Conservation (phyloP, 2,329 filamentous ascomycete species). For the Aspergillus melleus region DNA sequence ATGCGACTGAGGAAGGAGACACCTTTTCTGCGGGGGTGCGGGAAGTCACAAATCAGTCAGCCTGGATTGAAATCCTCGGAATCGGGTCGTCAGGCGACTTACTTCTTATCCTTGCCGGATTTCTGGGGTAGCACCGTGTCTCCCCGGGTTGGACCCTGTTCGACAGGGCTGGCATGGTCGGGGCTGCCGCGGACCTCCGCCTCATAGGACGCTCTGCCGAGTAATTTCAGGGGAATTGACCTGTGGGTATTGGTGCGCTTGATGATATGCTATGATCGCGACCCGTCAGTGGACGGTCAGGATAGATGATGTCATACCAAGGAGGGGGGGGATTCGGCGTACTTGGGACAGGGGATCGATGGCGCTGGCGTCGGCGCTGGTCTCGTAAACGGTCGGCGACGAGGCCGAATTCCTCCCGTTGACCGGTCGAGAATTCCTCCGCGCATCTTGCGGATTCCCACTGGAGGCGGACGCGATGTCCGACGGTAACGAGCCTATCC, state of each 20-base stretch:
- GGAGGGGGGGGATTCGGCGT: slow-evolving; percentile 11
- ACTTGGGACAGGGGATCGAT: slow-evolving; percentile 71
- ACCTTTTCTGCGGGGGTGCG: slow-evolving; percentile 64
- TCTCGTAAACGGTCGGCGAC: slow-evolving; percentile 26
- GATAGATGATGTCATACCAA: not conserved
- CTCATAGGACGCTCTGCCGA: slow-evolving; percentile 43
- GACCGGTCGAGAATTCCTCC: slow-evolving; percentile 22
- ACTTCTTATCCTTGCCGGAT: slow-evolving; percentile 65
- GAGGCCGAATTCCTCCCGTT: slow-evolving; percentile 28
- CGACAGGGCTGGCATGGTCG: slow-evolving; percentile 31
- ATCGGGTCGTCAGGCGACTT: slow-evolving; percentile 33
- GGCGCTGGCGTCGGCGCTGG: slow-evolving; percentile 42
- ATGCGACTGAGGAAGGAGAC: slow-evolving; percentile 88
- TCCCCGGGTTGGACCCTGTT: slow-evolving; percentile 29
- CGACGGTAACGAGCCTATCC: slow-evolving; percentile 28
- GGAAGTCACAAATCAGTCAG: slow-evolving; percentile 6
- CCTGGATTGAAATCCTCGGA: not conserved
- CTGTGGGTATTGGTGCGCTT: slow-evolving; percentile 66
- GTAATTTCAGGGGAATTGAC: slow-evolving; percentile 51
- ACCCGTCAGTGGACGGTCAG: not conserved
- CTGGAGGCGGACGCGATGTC: slow-evolving; percentile 34
- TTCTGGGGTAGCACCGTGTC: slow-evolving; percentile 37
- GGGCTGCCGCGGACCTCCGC: slow-evolving; percentile 38
- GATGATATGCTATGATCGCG: slow-evolving; percentile 56
- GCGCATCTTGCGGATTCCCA: slow-evolving; percentile 29